A percentile compares a stretch with the other conserved stretches of the same genome.
Evolutionary conservation across 2,329 filamentous ascomycete genomes (phyloP).

Genomic region (Thielaviopsis cerberus): DNA sequence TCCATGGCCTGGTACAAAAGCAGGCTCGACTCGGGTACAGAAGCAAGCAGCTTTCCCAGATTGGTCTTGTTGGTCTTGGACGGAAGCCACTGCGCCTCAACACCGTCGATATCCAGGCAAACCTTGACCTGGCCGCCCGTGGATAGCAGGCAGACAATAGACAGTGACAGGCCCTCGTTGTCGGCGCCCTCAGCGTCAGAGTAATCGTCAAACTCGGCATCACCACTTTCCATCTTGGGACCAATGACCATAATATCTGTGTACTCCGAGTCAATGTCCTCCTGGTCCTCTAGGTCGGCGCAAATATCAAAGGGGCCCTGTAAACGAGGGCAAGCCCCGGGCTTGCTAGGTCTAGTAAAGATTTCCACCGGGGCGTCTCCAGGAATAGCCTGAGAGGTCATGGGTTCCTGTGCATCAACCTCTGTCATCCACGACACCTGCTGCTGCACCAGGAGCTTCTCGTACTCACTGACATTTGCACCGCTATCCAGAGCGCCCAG

Average conservation of each 20-base stretch:
- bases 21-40: conserved; percentile 27
- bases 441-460: conserved; percentile 41
- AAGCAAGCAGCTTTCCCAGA: conserved; percentile 22
- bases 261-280: conserved; percentile 36
- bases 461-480: conserved; percentile 29
- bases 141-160: conserved; percentile 40
- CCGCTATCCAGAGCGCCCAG: conserved; percentile 44
- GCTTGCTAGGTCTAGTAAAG: conserved; percentile 36
- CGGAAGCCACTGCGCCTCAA: conserved; percentile 48
- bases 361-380: conserved; percentile 35
- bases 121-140: conserved; percentile 42
- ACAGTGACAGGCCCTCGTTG: conserved; percentile 39
- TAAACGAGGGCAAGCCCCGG: conserved; percentile 38
- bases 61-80: conserved; percentile 35
- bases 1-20: conserved; percentile 46
- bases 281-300: conserved; percentile 35
- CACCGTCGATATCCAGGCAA: conserved; percentile 41
- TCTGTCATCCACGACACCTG: conserved; percentile 51
- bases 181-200: conserved; percentile 39
- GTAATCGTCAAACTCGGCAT: conserved; percentile 45
- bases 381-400: conserved; percentile 29
- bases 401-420: conserved; percentile 43
- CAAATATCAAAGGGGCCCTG: conserved; percentile 44
- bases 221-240: conserved; percentile 39
- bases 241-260: conserved; percentile 46